Base-by-base conservation (phyloP, 2,329 filamentous ascomycete genomes). In the Trichoderma asperellum region DNA sequence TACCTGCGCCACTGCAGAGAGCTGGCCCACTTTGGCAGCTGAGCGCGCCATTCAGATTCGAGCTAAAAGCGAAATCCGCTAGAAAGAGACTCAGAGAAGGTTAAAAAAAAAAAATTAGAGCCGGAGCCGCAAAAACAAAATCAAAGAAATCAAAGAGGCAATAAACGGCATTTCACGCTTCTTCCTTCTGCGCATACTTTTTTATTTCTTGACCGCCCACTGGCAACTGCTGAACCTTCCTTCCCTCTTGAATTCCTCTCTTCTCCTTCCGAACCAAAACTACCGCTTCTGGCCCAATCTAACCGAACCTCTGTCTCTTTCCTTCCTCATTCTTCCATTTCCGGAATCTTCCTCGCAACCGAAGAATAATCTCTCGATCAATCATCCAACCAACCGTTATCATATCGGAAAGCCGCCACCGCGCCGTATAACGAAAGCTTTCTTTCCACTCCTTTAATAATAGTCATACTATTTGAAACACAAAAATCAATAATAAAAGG, bases 71-170 rank as follows among this genome's bases (percentile, higher is more conserved):
- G 21, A 49, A 37, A 58, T 49, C 57, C 32, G 53, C 37, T 21
- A 18, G 37, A 16, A 43, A 55, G 32, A 64, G 49, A 21, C 40
- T 59, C 14, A 16, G 37, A 53, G 29, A 63, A 63, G 47, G 47
- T 34, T 49, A 35, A 49, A 35, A 65, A 49, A 35, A 65, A 57
- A 43, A 66, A 66, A 49, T 24, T 57, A 35, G 55, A 35, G 35
- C 60, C 60, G 60, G 37, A 60, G 58, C 58, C 58, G 58, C 58
- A 58, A 58, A 59, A 40, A 59, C 24, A 59, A 63, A 16, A 55
- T 40, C 37, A 59, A 63, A 16, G 24, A 56, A 56, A n/a, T 43
- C 24, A 56, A 49, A 65, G 53, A 57, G 53, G 62, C 53, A 65
- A 65, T 65, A 57, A 65, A 57, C 62, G 62, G 24, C 52, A 37